phyloP scores from a whole-genome alignment of 2,329 filamentous ascomycete species.

The Fusarium heterosporum region DNA sequence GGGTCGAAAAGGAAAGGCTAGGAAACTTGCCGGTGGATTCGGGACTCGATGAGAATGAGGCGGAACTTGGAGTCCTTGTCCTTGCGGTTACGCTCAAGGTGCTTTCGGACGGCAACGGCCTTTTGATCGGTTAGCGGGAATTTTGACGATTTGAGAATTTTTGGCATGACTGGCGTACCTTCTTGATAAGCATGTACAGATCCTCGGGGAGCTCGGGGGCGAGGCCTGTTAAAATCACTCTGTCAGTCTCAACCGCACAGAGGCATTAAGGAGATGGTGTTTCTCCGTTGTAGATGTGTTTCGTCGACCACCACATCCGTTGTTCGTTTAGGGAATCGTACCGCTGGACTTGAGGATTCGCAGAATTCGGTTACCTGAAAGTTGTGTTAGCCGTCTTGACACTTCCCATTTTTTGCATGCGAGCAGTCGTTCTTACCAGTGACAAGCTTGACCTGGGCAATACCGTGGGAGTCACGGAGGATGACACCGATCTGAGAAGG shows the following conservation, averaged over 20 bases:
- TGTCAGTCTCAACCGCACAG: constrained; percentile 94
- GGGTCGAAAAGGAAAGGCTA: not conserved
- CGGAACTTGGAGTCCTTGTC: constrained; percentile 99
- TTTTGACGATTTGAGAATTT: not conserved
- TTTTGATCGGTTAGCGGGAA: constrained; percentile 53
- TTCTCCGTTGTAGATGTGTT: constrained; percentile 47
- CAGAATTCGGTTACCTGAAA: constrained; percentile 98
- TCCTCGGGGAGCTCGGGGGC: constrained; percentile 99
- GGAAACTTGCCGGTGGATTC: constrained; percentile 80
- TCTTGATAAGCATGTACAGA: constrained; percentile 99
- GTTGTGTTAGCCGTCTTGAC: constrained; percentile 52
- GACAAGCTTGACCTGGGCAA: constrained; percentile 97
- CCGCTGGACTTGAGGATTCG: constrained; percentile 97
- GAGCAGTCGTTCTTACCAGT: constrained; percentile 76
- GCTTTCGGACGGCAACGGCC: constrained; percentile 99
- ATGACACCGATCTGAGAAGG: constrained; percentile 99
- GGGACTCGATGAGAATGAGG: constrained; percentile 99
- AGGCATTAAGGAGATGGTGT: constrained; percentile 67
- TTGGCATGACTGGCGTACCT: constrained; percentile 68
- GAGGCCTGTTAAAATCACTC: constrained; percentile 92
- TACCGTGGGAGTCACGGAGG: constrained; percentile 96
- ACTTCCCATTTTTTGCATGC: not conserved
- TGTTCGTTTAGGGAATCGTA: constrained; percentile 69
- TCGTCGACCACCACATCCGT: constrained; percentile 47
- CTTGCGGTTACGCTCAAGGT: constrained; percentile 99